phyloP scores from a whole-genome alignment of 257 asterid genomes.

The Ajuga chamaepitys region DNA sequence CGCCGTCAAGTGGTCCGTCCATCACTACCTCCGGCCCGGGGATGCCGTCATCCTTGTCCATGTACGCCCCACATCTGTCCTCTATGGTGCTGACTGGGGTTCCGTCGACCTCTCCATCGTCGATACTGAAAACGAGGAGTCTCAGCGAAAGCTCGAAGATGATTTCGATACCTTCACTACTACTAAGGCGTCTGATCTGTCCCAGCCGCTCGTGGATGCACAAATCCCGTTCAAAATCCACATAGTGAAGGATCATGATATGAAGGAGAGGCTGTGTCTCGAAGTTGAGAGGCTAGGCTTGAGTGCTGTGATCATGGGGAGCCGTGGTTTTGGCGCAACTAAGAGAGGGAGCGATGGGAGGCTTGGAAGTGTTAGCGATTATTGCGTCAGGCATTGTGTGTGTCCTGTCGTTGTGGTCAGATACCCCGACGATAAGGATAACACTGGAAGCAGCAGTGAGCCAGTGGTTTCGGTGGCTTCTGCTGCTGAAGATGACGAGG shows the following conservation, averaged over 20 bases:
- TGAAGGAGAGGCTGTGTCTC: conserved; percentile 80
- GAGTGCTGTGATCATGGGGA: conserved; percentile 86
- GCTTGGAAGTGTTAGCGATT: conserved; percentile 94
- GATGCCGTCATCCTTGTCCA: conserved; percentile 78
- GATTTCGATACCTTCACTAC: conserved; percentile 74
- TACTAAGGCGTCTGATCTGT: conserved; percentile 59
- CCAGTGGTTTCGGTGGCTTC: conserved; percentile 61
- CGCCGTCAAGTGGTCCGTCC: conserved; percentile 85
- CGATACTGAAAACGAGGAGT: conserved; percentile 55
- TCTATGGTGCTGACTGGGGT: conserved; percentile 93
- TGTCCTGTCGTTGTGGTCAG: conserved; percentile 92
- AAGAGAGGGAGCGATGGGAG: conserved; percentile 68
- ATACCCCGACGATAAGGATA: conserved; percentile 65
- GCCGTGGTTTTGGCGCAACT: conserved; percentile 82
- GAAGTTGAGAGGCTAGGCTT: conserved; percentile 90
- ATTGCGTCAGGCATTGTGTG: conserved; percentile 92
- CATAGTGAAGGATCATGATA: conserved; percentile 87
- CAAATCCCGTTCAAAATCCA: conserved; percentile 81
- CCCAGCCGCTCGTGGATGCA: conserved; percentile 85
- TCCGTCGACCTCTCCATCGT: conserved; percentile 71
- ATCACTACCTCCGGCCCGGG: conserved; percentile 74
- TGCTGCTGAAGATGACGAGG: conserved; percentile 57
- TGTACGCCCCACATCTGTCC: conserved; percentile 87
- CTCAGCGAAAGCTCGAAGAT: conserved; percentile 62
- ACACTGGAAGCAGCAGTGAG: conserved; percentile 19